A percentile compares a stretch with the other conserved stretches of the same genome.
phyloP scores from a whole-genome alignment of 2,329 filamentous ascomycete genomes.

The Penicillium sp. region DNA sequence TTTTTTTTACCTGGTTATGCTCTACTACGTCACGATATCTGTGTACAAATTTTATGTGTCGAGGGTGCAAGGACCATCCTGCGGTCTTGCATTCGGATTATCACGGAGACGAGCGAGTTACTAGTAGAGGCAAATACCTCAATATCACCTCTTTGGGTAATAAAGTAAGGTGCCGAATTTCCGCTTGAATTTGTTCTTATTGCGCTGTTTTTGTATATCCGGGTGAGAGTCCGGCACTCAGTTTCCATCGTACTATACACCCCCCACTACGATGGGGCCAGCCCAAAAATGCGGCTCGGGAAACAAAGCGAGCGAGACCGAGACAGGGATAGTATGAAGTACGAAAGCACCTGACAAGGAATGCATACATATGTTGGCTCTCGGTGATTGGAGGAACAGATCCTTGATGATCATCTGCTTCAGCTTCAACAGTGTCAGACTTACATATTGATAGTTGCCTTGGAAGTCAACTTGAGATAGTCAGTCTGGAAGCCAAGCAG shows the following conservation, averaged over 20 bases:
- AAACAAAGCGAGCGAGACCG: constrained; percentile 16
- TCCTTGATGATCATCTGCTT: background rate
- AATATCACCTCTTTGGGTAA: constrained; percentile 2
- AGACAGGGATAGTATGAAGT: constrained; percentile 17
- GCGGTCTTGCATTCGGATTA: background rate
- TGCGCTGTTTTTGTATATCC: background rate
- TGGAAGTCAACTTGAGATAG: background rate
- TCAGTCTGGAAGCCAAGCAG: background rate
- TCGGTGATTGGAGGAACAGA: constrained; percentile 1
- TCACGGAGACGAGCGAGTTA: background rate
- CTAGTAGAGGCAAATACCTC: background rate
- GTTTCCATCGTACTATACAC: constrained; percentile 2
- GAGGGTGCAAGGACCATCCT: background rate
- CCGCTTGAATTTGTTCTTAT: background rate
- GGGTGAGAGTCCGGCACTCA: background rate
- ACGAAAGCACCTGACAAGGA: constrained; percentile 5
- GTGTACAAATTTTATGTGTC: background rate
- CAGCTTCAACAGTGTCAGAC: background rate
- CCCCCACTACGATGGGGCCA: constrained; percentile 7
- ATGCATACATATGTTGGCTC: background rate
- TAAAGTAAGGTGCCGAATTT: background rate
- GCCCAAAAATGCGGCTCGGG: constrained; percentile 23
- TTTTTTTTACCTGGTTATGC: background rate
- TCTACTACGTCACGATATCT: background rate
- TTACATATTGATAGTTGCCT: background rate